Percentiles rank a stretch among this genome's conserved stretches.
Conservation (phyloP, 2,329 filamentous ascomycete species). For the Aureobasidium sp. region DNA sequence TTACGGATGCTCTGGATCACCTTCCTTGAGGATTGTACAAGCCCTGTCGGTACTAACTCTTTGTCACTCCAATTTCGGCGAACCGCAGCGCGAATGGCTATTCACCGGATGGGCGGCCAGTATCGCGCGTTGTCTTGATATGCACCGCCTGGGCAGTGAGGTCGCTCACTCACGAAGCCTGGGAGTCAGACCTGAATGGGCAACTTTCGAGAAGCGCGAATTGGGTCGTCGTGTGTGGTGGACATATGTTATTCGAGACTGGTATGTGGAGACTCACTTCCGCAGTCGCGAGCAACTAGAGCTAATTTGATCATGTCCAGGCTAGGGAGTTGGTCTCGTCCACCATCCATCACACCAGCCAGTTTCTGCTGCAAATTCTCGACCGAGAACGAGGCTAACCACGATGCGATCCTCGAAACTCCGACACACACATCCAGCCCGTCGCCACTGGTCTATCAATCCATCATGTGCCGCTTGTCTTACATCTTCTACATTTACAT, state of each 20-base stretch:
- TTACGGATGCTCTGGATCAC: background rate
- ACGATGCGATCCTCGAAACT: background rate
- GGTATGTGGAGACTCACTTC: background rate
- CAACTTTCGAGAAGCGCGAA: constrained; percentile 2
- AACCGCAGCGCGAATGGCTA: constrained; percentile 10
- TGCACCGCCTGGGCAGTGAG: constrained; percentile 12
- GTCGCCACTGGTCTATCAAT: constrained; percentile 7
- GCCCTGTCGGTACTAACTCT: constrained; percentile 9
- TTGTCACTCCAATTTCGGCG: constrained; percentile 11
- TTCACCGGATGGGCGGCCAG: constrained; percentile 1
- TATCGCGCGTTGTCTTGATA: constrained; percentile 10
- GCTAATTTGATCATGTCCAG: background rate
- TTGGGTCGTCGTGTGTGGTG: constrained; percentile 13
- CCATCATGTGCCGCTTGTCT: constrained; percentile 6
- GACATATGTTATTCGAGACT: constrained; percentile 12
- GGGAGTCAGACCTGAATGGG: background rate
- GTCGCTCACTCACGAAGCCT: background rate
- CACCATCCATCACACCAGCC: constrained; percentile 8
- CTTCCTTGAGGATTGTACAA: constrained; percentile 2
- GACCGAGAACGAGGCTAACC: background rate
- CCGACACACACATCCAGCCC: background rate
- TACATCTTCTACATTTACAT: constrained; percentile 15
- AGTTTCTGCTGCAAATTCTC: constrained; percentile 12
- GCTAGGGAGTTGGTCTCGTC: constrained; percentile 10
- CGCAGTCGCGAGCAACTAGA: no score